Conservation (phyloP, 495 filamentous ascomycete genomes). For the Hypomontagnella submonticulosa region DNA sequence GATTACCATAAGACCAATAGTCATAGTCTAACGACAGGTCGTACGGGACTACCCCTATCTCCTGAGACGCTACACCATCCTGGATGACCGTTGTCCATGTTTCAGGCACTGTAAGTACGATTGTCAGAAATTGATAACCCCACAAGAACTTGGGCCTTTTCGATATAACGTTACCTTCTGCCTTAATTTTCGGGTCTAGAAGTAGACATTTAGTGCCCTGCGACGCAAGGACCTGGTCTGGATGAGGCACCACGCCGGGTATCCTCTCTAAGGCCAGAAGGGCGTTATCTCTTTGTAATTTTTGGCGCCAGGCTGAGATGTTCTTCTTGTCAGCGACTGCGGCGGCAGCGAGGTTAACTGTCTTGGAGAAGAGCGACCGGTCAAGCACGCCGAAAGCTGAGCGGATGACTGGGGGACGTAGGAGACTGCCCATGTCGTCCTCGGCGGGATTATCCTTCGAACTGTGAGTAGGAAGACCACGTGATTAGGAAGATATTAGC, state of each 20-base stretch:
- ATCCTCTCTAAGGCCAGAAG: constrained; percentile 64
- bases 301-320: constrained; percentile 72
- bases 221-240: constrained; percentile 62
- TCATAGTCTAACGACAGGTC: constrained; percentile 80
- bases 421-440: constrained; percentile 56
- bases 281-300: constrained; percentile 67
- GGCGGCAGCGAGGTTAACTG: constrained; percentile 80
- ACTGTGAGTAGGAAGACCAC: constrained; percentile 4
- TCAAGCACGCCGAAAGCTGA: constrained; percentile 73
- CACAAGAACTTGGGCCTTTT: constrained; percentile 13
- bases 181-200: constrained; percentile 73
- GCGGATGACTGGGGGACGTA: constrained; percentile 85
- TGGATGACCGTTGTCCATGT: constrained; percentile 79
- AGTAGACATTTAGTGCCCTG: constrained; percentile 77
- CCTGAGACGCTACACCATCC: constrained; percentile 72
- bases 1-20: constrained; percentile 84
- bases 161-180: constrained; percentile 64
- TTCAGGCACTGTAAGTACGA: constrained; percentile 66
- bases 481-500: neutral
- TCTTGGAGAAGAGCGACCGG: constrained; percentile 82
- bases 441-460: constrained; percentile 18
- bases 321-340: constrained; percentile 74
- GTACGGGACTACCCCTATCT: constrained; percentile 77
- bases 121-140: constrained; percentile 20
- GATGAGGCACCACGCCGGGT: constrained; percentile 65